Base-by-base conservation (phyloP, 2,329 filamentous ascomycete species). In the Emergomyces orientalis region DNA sequence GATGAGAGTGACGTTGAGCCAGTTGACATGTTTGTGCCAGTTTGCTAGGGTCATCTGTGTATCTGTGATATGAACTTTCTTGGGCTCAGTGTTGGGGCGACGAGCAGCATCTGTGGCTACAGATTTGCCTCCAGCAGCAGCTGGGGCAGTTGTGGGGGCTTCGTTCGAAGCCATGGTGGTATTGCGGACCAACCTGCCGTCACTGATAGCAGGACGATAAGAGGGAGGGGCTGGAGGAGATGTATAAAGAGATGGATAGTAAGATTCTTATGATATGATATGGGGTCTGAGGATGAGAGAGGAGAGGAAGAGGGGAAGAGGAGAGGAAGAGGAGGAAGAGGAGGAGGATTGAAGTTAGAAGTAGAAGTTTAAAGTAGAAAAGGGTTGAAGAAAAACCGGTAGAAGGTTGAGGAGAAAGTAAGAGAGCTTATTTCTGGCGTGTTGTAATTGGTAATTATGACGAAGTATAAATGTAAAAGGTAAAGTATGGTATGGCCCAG, bases 21-120 rank as follows among this genome's bases (percentile, higher is more conserved):
- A 96, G 83, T 96, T 91, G 81, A 96, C 84, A 74, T 96, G 91
- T 79, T 92, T 88, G 79, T 91, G 87, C 89, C 90, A 94, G 81
- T 96, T 96, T 71, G 82, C 80, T 77, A 81, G 83, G 64, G 90
- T 96, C 70, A 95, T 87, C 63, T 89, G 88, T 66, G 85, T 84
- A 67, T 95, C 91, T 67, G 90, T 86, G 77, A 96, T 94, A 77
- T 96, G 91, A 72, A 88, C 84, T 80, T 95, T 96, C 80, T 87
- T 84, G 59, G 83, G 27, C 25, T 59, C 56, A 45, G 32, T 32
- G 5, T 27, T 59, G 25, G 14, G 7, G n/a, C 56, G 56, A 17
- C 56, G 56, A 22, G 56, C 25, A 39, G 56, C 13, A 45, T 54
- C 41, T 22, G 41, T 22, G 9, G 8, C 22, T 13, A 11, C 45